These are phyloP conservation scores for Pyricularia sp. DNA, from an alignment of 2,329 filamentous ascomycete genomes.

Conservation along the genomic window DNA sequence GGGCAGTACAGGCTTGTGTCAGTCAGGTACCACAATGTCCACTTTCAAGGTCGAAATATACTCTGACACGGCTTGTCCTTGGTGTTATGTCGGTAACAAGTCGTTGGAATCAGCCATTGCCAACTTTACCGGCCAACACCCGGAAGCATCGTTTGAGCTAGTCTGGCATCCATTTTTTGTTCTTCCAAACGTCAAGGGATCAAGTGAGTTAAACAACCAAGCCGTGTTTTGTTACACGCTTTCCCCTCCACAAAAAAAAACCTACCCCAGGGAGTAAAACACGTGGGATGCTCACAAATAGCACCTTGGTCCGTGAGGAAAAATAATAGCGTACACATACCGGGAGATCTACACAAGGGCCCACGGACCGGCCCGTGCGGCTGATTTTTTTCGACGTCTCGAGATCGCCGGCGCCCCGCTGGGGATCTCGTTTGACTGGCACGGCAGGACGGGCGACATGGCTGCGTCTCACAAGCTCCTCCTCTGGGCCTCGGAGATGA, in stretches of 20 bases:
- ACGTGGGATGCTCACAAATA: no score
- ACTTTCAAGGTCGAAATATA: conserved; percentile 35
- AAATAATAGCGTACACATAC: neutral
- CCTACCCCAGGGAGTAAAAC: no score
- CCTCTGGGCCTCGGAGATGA: conserved; percentile 22
- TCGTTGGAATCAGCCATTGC: conserved; percentile 35
- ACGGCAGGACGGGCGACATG: conserved; percentile 33
- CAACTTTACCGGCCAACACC: conserved; percentile 27
- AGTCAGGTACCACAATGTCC: neutral
- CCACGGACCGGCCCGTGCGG: conserved; percentile 1
- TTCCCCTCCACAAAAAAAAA: no score
- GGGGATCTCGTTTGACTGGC: conserved; percentile 29
- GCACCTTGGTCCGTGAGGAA: no score
- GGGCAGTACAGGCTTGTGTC: neutral
- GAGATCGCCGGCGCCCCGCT: conserved; percentile 20
- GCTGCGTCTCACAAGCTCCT: conserved; percentile 37
- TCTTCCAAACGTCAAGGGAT: conserved; percentile 22
- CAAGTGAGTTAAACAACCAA: neutral
- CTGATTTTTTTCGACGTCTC: conserved; percentile 20
- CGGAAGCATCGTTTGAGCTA: conserved; percentile 34
- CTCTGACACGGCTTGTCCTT: conserved; percentile 41
- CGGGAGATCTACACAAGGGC: neutral
- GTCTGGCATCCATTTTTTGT: conserved; percentile 38
- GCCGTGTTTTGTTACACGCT: no score
- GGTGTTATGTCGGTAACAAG: conserved; percentile 39